These are phyloP conservation scores for Pascua guehoae DNA, from an alignment of 1,284 basidiomycete species.

Conservation along the genomic window DNA sequence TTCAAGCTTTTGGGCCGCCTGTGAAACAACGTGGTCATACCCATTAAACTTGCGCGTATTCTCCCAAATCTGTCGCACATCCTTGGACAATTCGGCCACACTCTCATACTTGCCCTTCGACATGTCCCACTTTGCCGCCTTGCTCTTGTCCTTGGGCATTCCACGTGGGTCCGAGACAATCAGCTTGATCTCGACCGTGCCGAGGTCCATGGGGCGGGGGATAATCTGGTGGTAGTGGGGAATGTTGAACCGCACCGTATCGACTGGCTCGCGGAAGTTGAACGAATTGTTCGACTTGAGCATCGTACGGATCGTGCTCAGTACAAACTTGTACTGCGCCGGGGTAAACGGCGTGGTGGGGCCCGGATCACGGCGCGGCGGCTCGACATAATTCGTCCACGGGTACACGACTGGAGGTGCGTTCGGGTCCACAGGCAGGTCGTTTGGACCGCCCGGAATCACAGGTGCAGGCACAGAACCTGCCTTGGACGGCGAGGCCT, in stretches of 20 bases:
- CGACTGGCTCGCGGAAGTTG: constrained; percentile 85
- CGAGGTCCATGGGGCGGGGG: constrained; percentile 89
- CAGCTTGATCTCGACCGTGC: constrained; percentile 89
- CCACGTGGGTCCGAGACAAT: constrained; percentile 64
- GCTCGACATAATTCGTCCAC: constrained; percentile 33
- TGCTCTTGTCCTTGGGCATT: constrained; percentile 52
- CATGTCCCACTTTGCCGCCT: constrained; percentile 54
- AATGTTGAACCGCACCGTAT: constrained; percentile 81
- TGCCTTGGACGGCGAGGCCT: constrained; percentile 12
- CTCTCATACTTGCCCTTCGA: constrained; percentile 67
- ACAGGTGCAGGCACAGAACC: constrained; percentile 4
- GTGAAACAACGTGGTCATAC: constrained; percentile 72
- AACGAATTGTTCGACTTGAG: constrained; percentile 74
- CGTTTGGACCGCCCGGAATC: constrained; percentile 1
- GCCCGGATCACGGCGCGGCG: constrained; percentile 35
- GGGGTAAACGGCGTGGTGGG: constrained; percentile 43
- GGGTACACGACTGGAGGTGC: constrained; percentile 14
- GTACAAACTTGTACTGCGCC: constrained; percentile 76
- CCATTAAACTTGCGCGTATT: constrained; percentile 94
- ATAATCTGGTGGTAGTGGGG: constrained; percentile 88
- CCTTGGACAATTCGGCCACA: constrained; percentile 73
- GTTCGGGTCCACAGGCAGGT: constrained; percentile 5
- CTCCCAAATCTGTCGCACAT: constrained; percentile 79
- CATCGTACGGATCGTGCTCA: constrained; percentile 72
- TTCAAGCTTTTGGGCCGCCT: constrained; percentile 76